Base-by-base conservation (phyloP, 495 filamentous ascomycete genomes). In the Aeminium ludgeri region DNA sequence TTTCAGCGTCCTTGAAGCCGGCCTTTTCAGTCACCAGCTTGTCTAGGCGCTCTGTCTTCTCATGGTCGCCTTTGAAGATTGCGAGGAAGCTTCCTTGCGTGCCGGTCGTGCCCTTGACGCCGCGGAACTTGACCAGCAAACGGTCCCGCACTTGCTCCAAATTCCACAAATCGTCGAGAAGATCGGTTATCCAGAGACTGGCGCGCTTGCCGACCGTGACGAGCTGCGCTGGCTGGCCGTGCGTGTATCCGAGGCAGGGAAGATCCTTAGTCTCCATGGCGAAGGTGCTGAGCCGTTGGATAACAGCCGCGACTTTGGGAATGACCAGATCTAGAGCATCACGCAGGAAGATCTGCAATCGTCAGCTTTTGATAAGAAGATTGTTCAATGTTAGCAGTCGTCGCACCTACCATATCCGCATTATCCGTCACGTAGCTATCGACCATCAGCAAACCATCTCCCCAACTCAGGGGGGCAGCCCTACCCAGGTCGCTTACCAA, bases 161-260 rank as follows among this genome's bases (percentile, higher is more conserved):
- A 59, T 83, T 79, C 45, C 76, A 66, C 30, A 97, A 69, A 43
- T 96, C 89, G 65, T 87, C 78, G 49, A 89, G 63, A 12, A 96
- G 68, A 54, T 94, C 83, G 57, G 89, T 82, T 31, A 80, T 74
- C 86, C 87, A 95, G 48, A 85, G 74, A 38, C 71, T 70, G 11
- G 82, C 74, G 48, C 81, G 65, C 53, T 78, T 78, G 40, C 89
- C 87, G 15, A 95, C 80, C 8, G 89, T 92, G 43, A 82, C 86
- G 41, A 78, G 64, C 59, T 86, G 79, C 6, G 62, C 55, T 5
- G 45, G 74, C 61, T 89, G 83, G 43, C 74, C 74, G 59, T 95
- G 84, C n/a, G 86, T 93, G 66, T 82, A 93, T 10, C 74, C 81
- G 5, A 93, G 68, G 43, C 65, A 65, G 2, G 73, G 66, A 27